A percentile compares a stretch with the other conserved stretches of the same genome.
phyloP scores from a whole-genome alignment of 176 grass and related monocot genomes.

The Pontederia paniculata region DNA sequence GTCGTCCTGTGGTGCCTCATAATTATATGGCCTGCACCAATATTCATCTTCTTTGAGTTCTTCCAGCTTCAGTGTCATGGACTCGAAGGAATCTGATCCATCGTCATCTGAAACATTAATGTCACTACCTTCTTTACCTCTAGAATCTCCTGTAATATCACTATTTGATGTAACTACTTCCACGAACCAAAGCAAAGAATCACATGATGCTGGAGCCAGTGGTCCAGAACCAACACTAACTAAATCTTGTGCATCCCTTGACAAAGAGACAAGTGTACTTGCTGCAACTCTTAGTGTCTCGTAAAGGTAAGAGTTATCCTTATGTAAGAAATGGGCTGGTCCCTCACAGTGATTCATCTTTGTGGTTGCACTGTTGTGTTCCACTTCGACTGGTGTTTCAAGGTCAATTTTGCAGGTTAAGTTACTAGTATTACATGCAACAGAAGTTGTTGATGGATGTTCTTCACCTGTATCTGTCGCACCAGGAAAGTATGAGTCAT shows the following conservation, averaged over 20 bases:
- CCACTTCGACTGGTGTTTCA: constrained; percentile 30
- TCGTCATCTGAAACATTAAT: constrained; percentile 27
- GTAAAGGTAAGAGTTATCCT: constrained; percentile 5
- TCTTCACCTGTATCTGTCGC: constrained; percentile 25
- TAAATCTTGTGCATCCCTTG: constrained; percentile 27
- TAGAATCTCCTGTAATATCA: constrained; percentile 16
- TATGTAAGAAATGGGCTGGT: background rate
- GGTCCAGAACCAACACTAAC: background rate
- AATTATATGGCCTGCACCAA: constrained; percentile 32
- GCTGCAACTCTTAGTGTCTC: constrained; percentile 32
- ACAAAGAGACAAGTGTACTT: constrained; percentile 57
- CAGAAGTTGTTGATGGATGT: constrained; percentile 5
- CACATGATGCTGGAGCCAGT: background rate
- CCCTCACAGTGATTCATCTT: background rate
- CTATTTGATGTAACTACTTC: constrained; percentile 29
- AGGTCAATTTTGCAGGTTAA: constrained; percentile 34
- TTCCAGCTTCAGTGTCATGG: constrained; percentile 69
- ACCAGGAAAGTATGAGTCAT: constrained; percentile 25
- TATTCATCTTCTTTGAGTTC: constrained; percentile 52
- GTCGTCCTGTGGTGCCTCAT: constrained; percentile 26
- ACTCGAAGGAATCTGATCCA: constrained; percentile 62
- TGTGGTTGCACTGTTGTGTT: background rate
- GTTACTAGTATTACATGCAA: constrained; percentile 29
- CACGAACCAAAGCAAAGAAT: constrained; percentile 56
- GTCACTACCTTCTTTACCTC: background rate